Evolutionary conservation across 2,329 filamentous ascomycete genomes (phyloP).

Genomic region (Exophiala bonariae): DNA sequence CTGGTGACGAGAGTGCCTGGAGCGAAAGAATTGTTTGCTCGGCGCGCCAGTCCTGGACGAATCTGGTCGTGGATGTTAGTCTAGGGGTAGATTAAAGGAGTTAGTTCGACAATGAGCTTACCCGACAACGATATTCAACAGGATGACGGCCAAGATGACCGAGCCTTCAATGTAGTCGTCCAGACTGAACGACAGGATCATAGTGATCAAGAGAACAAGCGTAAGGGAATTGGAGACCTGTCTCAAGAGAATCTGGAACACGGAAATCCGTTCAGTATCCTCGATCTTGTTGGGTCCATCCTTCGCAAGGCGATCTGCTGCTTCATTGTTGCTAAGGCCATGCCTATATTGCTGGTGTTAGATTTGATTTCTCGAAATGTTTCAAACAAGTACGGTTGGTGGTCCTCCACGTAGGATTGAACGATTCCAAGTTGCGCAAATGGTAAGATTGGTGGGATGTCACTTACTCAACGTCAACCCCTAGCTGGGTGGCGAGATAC

Average conservation of each 20-base stretch:
- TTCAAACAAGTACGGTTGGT: too few relatives aligned
- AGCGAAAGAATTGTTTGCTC: constrained; percentile 57
- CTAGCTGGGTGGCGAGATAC: not conserved
- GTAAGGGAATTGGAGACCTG: constrained; percentile 58
- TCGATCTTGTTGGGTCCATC: constrained; percentile 72
- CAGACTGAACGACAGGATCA: constrained; percentile 59
- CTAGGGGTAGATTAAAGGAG: not conserved
- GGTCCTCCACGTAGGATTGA: too few relatives aligned
- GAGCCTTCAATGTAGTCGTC: constrained; percentile 61
- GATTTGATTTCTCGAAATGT: too few relatives aligned
- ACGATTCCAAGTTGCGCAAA: too few relatives aligned
- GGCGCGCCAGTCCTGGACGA: constrained; percentile 55
- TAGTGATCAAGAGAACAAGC: constrained; percentile 56
- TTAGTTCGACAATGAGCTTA: not conserved
- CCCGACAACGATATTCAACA: constrained; percentile 59
- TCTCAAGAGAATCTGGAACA: constrained; percentile 55
- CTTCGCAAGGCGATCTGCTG: constrained; percentile 47
- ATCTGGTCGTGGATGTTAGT: constrained; percentile 26
- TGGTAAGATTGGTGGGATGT: too few relatives aligned
- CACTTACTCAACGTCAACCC: constrained; percentile 1
- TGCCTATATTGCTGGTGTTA: not conserved
- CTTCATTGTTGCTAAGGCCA: constrained; percentile 8
- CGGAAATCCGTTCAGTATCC: constrained; percentile 68
- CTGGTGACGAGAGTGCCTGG: constrained; percentile 51
- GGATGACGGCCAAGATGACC: constrained; percentile 58